These are phyloP conservation scores for Colletotrichum karsti DNA, from an alignment of 2,329 filamentous ascomycete species.

Conservation along the genomic window DNA sequence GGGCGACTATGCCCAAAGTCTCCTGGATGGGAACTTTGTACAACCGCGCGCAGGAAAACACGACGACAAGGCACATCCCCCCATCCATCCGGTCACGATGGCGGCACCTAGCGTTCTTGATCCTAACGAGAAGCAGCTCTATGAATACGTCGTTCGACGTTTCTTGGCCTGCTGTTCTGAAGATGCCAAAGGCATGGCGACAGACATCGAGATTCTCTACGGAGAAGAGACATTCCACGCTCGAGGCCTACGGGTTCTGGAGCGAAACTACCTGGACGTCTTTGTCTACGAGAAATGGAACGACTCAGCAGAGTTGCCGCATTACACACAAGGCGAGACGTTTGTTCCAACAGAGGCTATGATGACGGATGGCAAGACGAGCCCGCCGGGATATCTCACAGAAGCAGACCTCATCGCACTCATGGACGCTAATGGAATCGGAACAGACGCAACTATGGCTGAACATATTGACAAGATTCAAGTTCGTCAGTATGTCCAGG, in stretches of 20 bases:
- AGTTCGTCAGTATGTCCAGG: slow-evolving; percentile 84
- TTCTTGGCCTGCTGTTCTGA: slow-evolving; percentile 97
- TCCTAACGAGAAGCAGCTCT: slow-evolving; percentile 78
- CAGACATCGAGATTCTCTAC: slow-evolving; percentile 85
- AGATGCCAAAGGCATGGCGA: slow-evolving; percentile 87
- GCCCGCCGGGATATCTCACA: slow-evolving; percentile 84
- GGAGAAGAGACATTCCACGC: slow-evolving; percentile 85
- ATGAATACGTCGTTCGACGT: slow-evolving; percentile 90
- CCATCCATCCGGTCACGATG: slow-evolving; percentile 95
- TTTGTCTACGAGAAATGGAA: slow-evolving; percentile 98
- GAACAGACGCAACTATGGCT: slow-evolving; percentile 98
- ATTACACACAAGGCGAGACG: slow-evolving; percentile 79
- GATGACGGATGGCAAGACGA: slow-evolving; percentile 91
- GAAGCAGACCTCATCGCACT: slow-evolving; percentile 94
- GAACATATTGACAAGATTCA: slow-evolving; percentile 98
- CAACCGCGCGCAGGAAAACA: slow-evolving; percentile 84
- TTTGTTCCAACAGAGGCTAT: slow-evolving; percentile 91
- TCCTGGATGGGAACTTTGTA: slow-evolving; percentile 80
- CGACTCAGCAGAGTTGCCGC: slow-evolving; percentile 82
- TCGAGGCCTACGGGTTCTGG: slow-evolving; percentile 84
- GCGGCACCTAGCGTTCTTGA: slow-evolving; percentile 71
- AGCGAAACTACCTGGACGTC: slow-evolving; percentile 93
- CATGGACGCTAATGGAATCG: slow-evolving; percentile 99
- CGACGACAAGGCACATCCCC: slow-evolving; percentile 97
- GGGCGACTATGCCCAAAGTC: slow-evolving; percentile 80